Base-by-base conservation (phyloP, 164 flowering plant species). In the Buxus sempervirens region DNA sequence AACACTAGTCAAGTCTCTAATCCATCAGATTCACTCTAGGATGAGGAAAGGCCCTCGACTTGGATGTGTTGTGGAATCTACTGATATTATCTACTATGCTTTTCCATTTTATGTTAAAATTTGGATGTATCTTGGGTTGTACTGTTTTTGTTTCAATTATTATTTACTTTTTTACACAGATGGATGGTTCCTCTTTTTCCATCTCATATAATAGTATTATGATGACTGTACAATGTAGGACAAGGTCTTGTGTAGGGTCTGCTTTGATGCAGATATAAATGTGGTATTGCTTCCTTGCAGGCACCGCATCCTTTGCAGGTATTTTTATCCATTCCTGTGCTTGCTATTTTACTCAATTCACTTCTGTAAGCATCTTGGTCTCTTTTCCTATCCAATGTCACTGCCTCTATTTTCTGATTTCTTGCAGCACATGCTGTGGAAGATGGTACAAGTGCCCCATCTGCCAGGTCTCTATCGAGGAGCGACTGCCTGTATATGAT, bases 271-370 rank as follows among this genome's bases (percentile, higher is more conserved):
- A 59, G 95, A 91, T 74, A 94, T 94, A 48, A 82, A 81, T 61
- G 62, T 86, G 21, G 95, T 94, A 15, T 73, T 94, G 59, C 88
- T 94, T 66, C 98, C 98, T 6, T 94, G 98, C 72, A 83, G 93
- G 80, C 98, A 94, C 73, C 97, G 88, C 32, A 72, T 90, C 49
- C 89, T 94, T 49, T 94, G 98, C 91, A 85, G 98, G 98, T 93
- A 83, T 27, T 20, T 68, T 13, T 21, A 26, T 70, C 54, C 25
- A 60, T 28, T 49, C 24, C 24, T 53, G 21, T 8, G 2, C 38
- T n/a, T 49, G 12, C 15, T 16, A 15, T n/a, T n/a, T n/a, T n/a
- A 53, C 22, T 49, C 9, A 22, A 32, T 28, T 18, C 20, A 9
- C 13, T 23, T 13, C 48, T 25, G 10, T 18, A 28, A 25, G 12